Conservation (phyloP, 2,329 filamentous ascomycete genomes). For the Diaporthe amygdali region DNA sequence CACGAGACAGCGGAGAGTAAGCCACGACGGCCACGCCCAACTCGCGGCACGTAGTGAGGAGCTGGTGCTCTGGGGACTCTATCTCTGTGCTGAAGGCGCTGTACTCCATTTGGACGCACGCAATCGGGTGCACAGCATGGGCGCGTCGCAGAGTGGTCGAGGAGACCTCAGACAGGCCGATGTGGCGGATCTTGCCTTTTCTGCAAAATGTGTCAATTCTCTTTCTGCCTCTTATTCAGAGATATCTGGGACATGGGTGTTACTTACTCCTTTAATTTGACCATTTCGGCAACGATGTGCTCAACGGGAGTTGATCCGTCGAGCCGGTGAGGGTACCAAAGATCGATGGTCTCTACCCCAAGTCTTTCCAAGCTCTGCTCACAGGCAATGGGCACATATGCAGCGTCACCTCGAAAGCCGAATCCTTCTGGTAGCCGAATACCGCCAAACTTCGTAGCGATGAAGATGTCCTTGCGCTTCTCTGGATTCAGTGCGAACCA, state of each 20-base stretch:
- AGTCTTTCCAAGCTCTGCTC: slow-evolving; percentile 48
- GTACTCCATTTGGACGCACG: slow-evolving; percentile 58
- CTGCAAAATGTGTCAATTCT: slow-evolving; percentile 25
- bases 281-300: slow-evolving; percentile 56
- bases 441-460: slow-evolving; percentile 45
- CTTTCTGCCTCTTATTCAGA: rapidly evolving
- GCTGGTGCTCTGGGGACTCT: slow-evolving; percentile 52
- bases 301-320: slow-evolving; percentile 51
- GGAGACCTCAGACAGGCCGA: slow-evolving; percentile 54
- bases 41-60: slow-evolving; percentile 57
- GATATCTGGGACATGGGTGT: rapidly evolving
- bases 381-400: slow-evolving; percentile 35
- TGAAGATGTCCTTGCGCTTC: slow-evolving; percentile 49
- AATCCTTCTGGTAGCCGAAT: slow-evolving; percentile 20
- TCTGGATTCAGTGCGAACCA: slow-evolving; percentile 53
- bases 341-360: slow-evolving; percentile 55
- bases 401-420: slow-evolving; percentile 30
- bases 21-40: slow-evolving; percentile 59
- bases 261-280: slow-evolving; percentile 45
- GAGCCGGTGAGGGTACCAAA: slow-evolving; percentile 56
- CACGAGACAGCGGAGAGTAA: slow-evolving; percentile 61
- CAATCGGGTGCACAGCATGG: slow-evolving; percentile 50
- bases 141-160: slow-evolving; percentile 52
- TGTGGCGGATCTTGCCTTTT: slow-evolving; percentile 57
- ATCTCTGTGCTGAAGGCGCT: slow-evolving; percentile 61